Evolutionary conservation across 2,329 filamentous ascomycete genomes (phyloP).

Genomic region (Ceratocystis cacaofunesta): DNA sequence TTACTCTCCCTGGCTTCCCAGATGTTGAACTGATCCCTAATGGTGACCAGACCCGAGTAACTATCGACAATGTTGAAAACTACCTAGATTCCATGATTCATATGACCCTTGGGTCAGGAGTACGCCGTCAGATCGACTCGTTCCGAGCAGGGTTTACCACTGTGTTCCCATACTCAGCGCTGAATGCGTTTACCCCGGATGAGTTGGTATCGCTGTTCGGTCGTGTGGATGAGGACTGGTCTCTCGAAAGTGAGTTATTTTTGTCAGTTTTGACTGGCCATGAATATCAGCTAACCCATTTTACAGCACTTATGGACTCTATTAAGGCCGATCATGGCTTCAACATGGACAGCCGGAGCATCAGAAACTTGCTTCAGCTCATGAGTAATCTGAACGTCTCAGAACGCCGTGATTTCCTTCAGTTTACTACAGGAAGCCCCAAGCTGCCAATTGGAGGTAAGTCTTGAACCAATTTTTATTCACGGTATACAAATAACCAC

Average conservation of each 20-base stretch:
- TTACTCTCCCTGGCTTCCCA: conserved; percentile 84
- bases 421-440: conserved; percentile 94
- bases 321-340: conserved; percentile 98
- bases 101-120: conserved; percentile 76
- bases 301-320: conserved; percentile 77
- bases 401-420: conserved; percentile 81
- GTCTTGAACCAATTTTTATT: conserved; percentile 21
- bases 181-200: conserved; percentile 86
- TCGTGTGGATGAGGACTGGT: conserved; percentile 88
- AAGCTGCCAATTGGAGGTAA: conserved; percentile 95
- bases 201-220: conserved; percentile 94
- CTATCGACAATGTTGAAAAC: conserved; percentile 75
- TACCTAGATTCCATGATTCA: conserved; percentile 87
- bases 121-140: conserved; percentile 76
- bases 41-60: conserved; percentile 61
- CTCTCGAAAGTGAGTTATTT: conserved; percentile 67
- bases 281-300: conserved; percentile 19
- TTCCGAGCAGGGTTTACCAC: conserved; percentile 86
- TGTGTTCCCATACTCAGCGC: conserved; percentile 86
- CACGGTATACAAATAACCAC: background rate
- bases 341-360: conserved; percentile 95
- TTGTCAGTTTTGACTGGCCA: background rate
- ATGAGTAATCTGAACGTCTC: conserved; percentile 73
- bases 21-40: conserved; percentile 65
- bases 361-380: conserved; percentile 79